Evolutionary conservation across 257 asterid species (phyloP), one percentile per base, ranked within the genome.

Genomic region (Misopates orontium): DNA sequence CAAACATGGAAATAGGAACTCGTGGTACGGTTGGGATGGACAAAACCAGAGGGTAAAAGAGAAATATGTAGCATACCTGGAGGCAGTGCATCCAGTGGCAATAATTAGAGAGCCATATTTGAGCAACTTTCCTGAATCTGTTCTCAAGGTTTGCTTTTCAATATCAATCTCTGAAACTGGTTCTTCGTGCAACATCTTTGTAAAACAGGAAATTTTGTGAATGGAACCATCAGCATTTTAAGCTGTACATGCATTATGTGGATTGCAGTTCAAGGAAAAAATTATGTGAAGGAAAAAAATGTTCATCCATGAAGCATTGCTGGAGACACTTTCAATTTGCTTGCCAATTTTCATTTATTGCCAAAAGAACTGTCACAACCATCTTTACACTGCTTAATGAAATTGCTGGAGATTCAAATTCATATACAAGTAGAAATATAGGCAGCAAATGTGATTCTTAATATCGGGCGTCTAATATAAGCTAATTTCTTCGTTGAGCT

Each of bases 31-130:
- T n/a, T 55, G 15, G 21, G 47, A 25, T 40, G 21, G 23, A 41
- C 45, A 12, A 11, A 25, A 40, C 21, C 8, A 48, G n/a, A 59
- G 12, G 32, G 24, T 55, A 47, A 28, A 21, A 11, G 32, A 58
- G 16, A 41, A 31, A 44, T 42, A 4, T 36, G 54, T 36, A 0
- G 24, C 20, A 10, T 75, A 81, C 86, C 83, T 81, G 53, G 86
- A 74, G 62, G 86, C 71, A 69, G 83, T 78, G 62, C 86, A 78
- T 63, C 86, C 86, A 52, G 86, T 81, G 31, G 86, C 86, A 52
- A 81, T 73, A 36, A 81, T 78, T 12, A 81, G 70, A 10, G 81
- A 70, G 22, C 86, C 86, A 55, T 78, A 81, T 76, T 81, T 81
- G 57, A 81, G 75, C 70, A 78, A 48, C 48, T 81, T 78, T 56